A percentile compares a stretch with the other conserved stretches of the same genome.
phyloP scores from a whole-genome alignment of 2,329 filamentous ascomycete species.

The Cladosporium cucumerinum region DNA sequence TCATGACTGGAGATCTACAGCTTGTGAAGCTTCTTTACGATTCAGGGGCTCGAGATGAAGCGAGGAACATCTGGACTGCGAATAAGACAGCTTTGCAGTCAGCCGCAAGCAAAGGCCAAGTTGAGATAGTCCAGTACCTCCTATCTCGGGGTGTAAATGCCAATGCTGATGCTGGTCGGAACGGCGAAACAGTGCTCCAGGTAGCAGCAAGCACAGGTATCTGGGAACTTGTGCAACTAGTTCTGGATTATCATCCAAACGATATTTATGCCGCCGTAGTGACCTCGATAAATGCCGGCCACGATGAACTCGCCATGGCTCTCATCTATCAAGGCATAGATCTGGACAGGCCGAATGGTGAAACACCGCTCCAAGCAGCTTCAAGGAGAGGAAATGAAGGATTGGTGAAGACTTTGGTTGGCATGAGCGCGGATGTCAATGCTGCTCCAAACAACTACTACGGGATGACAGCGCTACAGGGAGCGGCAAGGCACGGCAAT shows the following conservation, averaged over 20 bases:
- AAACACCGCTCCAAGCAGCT: neutral
- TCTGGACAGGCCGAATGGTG: neutral
- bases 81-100: neutral
- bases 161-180: neutral
- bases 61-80: neutral
- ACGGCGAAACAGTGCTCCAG: slow-evolving; percentile 1
- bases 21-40: slow-evolving; percentile 3
- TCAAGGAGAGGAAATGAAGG: neutral
- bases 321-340: neutral
- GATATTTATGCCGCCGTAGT: neutral
- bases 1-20: neutral
- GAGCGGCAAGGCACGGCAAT: neutral
- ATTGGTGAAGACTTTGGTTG: neutral
- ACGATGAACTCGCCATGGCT: neutral
- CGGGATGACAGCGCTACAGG: neutral
- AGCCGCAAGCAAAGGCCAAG: neutral
- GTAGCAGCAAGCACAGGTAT: neutral
- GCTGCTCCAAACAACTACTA: neutral
- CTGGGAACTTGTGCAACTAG: neutral
- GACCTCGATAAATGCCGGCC: neutral
- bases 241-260: neutral
- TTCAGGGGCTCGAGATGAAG: neutral
- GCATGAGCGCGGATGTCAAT: slow-evolving; percentile 1
- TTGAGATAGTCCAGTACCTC: neutral
- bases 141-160: neutral